Percentiles rank a stretch among this genome's conserved stretches.
Evolutionary conservation across 2,329 filamentous ascomycete species (phyloP).

Genomic region (Cadophora sp.): DNA sequence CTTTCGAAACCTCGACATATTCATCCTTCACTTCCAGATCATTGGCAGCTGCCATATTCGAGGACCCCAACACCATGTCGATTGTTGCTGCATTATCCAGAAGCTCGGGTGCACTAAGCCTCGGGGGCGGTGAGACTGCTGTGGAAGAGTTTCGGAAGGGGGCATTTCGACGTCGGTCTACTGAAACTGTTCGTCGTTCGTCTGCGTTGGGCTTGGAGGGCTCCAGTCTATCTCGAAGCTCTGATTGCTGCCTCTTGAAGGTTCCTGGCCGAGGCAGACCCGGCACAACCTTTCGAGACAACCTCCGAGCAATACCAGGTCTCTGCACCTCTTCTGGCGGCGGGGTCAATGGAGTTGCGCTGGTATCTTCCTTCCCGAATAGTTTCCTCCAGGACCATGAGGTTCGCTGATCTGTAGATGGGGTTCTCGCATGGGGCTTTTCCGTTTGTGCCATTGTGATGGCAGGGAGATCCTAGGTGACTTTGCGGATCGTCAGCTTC

Average conservation of each 20-base stretch:
- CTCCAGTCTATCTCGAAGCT: slow-evolving; percentile 75
- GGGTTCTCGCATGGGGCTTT: slow-evolving; percentile 36
- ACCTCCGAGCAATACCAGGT: slow-evolving; percentile 39
- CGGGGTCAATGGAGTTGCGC: slow-evolving; percentile 26
- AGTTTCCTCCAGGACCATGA: slow-evolving; percentile 43
- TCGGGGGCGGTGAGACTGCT: slow-evolving; percentile 30
- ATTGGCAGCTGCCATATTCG: slow-evolving; percentile 26
- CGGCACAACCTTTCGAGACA: slow-evolving; percentile 70
- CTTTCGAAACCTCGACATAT: slow-evolving; percentile 41
- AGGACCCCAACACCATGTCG: slow-evolving; percentile 31
- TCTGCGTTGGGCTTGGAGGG: slow-evolving; percentile 67
- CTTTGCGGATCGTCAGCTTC: slow-evolving; percentile 33
- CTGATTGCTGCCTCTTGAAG: slow-evolving; percentile 83
- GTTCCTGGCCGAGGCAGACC: slow-evolving; percentile 79
- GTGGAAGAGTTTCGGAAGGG: slow-evolving; percentile 37
- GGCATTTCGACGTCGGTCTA: slow-evolving; percentile 54
- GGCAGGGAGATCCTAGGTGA: slow-evolving; percentile 33
- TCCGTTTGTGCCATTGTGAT: slow-evolving; percentile 40
- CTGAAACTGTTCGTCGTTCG: slow-evolving; percentile 75
- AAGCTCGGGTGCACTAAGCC: slow-evolving; percentile 43
- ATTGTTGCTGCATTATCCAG: slow-evolving; percentile 36
- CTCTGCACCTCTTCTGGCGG: slow-evolving; percentile 31
- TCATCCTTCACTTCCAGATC: slow-evolving; percentile 36
- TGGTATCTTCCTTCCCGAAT: slow-evolving; percentile 41
- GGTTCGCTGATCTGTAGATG: slow-evolving; percentile 40